These are phyloP conservation scores for Colletotrichum sp. DNA, from an alignment of 2,329 filamentous ascomycete species.

Conservation along the genomic window DNA sequence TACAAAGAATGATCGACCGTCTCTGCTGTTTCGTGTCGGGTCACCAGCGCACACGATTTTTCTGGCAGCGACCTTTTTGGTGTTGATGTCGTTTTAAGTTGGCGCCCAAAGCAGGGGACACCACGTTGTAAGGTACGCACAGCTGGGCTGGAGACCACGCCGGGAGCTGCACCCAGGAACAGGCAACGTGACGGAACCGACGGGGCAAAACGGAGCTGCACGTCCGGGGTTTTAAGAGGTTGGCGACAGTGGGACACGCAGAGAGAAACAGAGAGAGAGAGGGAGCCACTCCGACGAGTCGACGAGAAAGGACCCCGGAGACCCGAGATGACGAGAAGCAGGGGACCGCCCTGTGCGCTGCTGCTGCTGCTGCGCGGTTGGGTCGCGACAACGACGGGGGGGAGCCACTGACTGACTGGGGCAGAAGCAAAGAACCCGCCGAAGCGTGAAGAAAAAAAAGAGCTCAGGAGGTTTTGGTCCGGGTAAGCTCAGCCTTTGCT, in stretches of 20 bases:
- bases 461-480: constrained; percentile 18
- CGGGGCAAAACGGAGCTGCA: constrained; percentile 6
- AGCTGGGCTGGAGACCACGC: background rate
- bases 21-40: constrained; percentile 4
- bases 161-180: background rate
- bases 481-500: background rate
- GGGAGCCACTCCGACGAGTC: background rate
- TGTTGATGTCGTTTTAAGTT: constrained; percentile 10
- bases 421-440: background rate
- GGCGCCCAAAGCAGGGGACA: constrained; percentile 2
- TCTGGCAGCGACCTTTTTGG: background rate
- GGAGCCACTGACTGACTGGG: background rate
- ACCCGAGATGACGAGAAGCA: background rate
- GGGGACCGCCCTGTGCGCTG: background rate
- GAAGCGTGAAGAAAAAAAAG: background rate
- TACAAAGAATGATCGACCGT: background rate
- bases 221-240: background rate
- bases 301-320: background rate
- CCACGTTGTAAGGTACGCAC: background rate
- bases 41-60: background rate
- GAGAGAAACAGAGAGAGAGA: background rate
- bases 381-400: background rate
- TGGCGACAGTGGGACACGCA: background rate
- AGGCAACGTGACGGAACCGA: constrained; percentile 8
- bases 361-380: background rate